Evolutionary conservation across 2,329 filamentous ascomycete species (phyloP).

Genomic region (Arachnomyces sp.): DNA sequence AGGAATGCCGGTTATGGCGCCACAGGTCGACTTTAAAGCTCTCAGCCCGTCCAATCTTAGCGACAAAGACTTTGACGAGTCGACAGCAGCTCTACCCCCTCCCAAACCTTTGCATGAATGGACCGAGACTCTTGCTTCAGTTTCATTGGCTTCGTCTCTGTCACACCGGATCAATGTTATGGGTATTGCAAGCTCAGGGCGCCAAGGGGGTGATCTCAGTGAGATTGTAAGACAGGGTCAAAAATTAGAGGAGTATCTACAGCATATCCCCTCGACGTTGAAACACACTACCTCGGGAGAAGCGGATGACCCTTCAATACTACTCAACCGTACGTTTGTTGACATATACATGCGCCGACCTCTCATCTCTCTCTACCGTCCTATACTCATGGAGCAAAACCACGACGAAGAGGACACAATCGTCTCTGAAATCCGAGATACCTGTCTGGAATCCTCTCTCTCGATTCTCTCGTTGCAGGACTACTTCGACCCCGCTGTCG

Average conservation of each 20-base stretch:
- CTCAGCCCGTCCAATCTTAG: too few species aligned
- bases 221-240: constrained; percentile 30
- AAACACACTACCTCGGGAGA: constrained; percentile 31
- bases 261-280: constrained; percentile 28
- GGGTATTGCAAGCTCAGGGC: too few species aligned
- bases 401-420: constrained; percentile 9
- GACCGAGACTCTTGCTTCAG: too few species aligned
- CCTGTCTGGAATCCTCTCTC: constrained; percentile 20
- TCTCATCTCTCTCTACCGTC: constrained; percentile 23
- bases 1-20: too few species aligned
- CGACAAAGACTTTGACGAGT: too few species aligned
- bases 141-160: too few species aligned
- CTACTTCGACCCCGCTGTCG: constrained; percentile 23
- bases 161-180: too few species aligned
- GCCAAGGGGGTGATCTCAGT: too few species aligned
- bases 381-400: constrained; percentile 13
- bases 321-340: constrained; percentile 19
- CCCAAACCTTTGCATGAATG: too few species aligned
- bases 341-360: constrained; percentile 22
- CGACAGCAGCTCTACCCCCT: too few species aligned
- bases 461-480: constrained; percentile 24
- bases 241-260: constrained; percentile 27
- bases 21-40: too few species aligned
- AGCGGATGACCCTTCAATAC: background rate
- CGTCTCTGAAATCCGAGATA: constrained; percentile 15